Evolutionary conservation across 2,329 filamentous ascomycete species (phyloP).

Genomic region (Sordariomycetes sp.): DNA sequence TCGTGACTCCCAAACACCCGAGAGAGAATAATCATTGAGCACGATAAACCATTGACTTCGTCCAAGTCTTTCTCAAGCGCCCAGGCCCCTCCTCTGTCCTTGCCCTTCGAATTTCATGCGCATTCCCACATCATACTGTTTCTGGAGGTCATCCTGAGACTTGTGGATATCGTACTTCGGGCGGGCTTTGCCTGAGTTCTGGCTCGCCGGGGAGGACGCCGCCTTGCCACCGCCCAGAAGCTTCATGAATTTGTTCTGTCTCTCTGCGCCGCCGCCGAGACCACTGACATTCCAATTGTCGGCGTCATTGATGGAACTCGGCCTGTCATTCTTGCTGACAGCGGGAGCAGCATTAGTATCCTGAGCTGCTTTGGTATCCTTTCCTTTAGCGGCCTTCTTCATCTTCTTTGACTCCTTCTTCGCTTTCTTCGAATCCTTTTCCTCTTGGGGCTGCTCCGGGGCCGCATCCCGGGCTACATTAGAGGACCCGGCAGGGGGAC

Average conservation of each 20-base stretch:
- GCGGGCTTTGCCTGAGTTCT: background rate
- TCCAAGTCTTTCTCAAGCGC: conserved; percentile 22
- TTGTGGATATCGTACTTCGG: conserved; percentile 12
- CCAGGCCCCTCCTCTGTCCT: conserved; percentile 39
- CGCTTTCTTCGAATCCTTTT: conserved; percentile 9
- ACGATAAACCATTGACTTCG: background rate
- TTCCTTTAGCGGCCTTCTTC: conserved; percentile 13
- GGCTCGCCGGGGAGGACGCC: background rate
- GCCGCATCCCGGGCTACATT: too few relatives aligned
- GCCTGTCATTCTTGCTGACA: conserved; percentile 2
- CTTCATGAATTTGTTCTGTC: conserved; percentile 46
- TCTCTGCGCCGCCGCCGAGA: conserved; percentile 36
- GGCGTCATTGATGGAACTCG: conserved; percentile 2
- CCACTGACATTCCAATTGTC: conserved; percentile 43
- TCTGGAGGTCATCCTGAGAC: conserved; percentile 42
- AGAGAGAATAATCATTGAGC: background rate
- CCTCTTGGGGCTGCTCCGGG: too few relatives aligned
- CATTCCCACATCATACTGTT: conserved; percentile 46
- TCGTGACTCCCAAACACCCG: background rate
- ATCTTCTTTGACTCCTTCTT: background rate
- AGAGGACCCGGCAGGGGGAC: too few relatives aligned
- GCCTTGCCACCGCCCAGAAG: conserved; percentile 43
- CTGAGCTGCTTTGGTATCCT: conserved; percentile 13
- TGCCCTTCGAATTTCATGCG: conserved; percentile 42
- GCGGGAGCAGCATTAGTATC: conserved; percentile 6